Conservation (phyloP, 2,329 filamentous ascomycete genomes). For the Cytospora piceicola region DNA sequence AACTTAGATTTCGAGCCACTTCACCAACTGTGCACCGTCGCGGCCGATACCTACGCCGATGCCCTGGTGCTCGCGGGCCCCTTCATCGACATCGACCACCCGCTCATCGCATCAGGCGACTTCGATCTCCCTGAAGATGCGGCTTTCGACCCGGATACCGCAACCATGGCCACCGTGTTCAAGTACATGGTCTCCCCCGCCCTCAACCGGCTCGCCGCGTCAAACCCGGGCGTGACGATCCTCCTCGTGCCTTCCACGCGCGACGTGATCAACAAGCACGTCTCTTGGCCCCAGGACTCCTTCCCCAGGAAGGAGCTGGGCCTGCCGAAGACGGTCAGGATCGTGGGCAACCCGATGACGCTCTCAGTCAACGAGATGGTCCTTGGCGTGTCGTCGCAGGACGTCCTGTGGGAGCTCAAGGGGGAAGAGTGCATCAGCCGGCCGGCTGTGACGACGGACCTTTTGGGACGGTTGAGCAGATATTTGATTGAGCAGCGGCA, state of each 20-base stretch:
- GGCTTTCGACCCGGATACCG: conserved; percentile 72
- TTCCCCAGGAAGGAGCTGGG: conserved; percentile 74
- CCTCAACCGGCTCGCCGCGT: conserved; percentile 69
- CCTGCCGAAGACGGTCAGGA: conserved; percentile 70
- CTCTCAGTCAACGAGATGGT: conserved; percentile 86
- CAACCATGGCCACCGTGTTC: conserved; percentile 83
- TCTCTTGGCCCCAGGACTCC: conserved; percentile 75
- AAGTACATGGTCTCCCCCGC: conserved; percentile 75
- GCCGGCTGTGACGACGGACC: conserved; percentile 58
- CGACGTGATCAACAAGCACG: conserved; percentile 79
- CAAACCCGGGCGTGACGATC: conserved; percentile 78
- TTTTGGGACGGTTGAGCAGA: conserved; percentile 72
- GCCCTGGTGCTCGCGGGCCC: conserved; percentile 80
- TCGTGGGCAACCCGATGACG: conserved; percentile 90
- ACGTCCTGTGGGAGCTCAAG: conserved; percentile 81
- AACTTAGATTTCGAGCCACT: conserved; percentile 90
- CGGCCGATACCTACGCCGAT: conserved; percentile 75
- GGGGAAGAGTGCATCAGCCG: conserved; percentile 70
- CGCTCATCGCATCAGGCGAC: conserved; percentile 79
- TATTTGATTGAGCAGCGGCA: conserved; percentile 88
- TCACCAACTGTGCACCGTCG: conserved; percentile 77
- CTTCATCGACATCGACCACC: conserved; percentile 91
- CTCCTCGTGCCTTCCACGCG: conserved; percentile 82
- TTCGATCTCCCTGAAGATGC: conserved; percentile 74
- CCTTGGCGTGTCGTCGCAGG: conserved; percentile 80